Evolutionary conservation across 805 yeast species (phyloP), one percentile per base, ranked within the genome.

Genomic region (Torulaspora delbrueckii): DNA sequence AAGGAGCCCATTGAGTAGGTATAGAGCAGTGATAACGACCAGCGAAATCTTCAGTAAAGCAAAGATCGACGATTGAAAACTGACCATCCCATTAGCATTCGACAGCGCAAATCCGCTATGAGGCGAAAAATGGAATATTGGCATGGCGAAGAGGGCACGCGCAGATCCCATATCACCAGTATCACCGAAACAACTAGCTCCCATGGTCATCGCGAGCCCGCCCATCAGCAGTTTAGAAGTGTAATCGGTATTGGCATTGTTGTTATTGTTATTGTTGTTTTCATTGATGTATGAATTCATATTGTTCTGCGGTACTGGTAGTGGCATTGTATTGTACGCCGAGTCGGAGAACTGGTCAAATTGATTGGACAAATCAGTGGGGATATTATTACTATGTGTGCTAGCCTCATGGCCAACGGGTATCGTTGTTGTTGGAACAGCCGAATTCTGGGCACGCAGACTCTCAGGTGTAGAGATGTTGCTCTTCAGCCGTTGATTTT

Each of bases 131-230:
- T 66, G 60, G 31, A 68, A 55, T n/a, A 67, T 58, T 8, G 82
- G 82, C 36, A 76, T 51, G 0, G 79, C 71, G 45, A 75, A 67
- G 51, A 78, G 61, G 3, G 79, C 75, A 54, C 71, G 70, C 8
- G 67, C 56, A 10, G 55, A 53, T 26, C 63, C 65, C 55, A 68
- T 67, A 47, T 69, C 75, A 46, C 66, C 68, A 40, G 72, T 68
- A 37, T 79, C 83, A 43, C 77, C 78, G 44, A 76, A 69, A 39
- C 79, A 67, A 1, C 84, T 76, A 2, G 83, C 74, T 23, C 86
- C 86, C 66, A 80, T 72, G 56, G 82, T 72, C 42, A 81, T 71
- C 19, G 84, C 82, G 70, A 81, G 69, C 16, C 86, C 83, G 12
- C 86, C 87, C 50, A 82, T 57, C 36, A 82, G 59, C 23, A 77